Conservation (phyloP, 345 rosid genomes). For the Anacardium occidentale region DNA sequence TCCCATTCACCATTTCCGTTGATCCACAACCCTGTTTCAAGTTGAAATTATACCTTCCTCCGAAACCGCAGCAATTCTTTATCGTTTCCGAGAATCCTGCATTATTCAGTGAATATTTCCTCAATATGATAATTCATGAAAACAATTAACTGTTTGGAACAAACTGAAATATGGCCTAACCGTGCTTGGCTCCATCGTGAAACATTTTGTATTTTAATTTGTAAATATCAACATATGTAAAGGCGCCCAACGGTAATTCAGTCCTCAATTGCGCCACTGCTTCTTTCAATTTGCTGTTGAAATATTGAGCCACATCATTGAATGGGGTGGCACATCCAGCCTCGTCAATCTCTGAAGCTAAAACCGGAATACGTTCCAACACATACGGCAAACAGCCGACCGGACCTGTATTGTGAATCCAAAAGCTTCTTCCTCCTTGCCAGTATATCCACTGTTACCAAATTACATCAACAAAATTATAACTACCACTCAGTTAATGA, state of each 20-base stretch:
- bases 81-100: conserved; percentile 33
- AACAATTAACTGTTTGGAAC: too few relatives aligned
- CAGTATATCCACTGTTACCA: too few relatives aligned
- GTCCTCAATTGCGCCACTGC: conserved; percentile 41
- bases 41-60: too few relatives aligned
- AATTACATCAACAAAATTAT: too few relatives aligned
- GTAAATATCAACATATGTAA: conserved; percentile 75
- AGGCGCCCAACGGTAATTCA: conserved; percentile 41
- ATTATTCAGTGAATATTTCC: too few relatives aligned
- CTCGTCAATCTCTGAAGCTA: too few relatives aligned
- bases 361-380: conserved; percentile 45
- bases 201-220: conserved; percentile 48
- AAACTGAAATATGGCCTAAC: too few relatives aligned
- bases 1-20: too few relatives aligned
- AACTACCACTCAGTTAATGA: too few relatives aligned
- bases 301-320: conserved; percentile 60
- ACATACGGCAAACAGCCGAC: conserved; percentile 64
- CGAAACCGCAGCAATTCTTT: conserved; percentile 36
- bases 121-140: too few relatives aligned
- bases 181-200: conserved; percentile 24
- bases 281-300: conserved; percentile 49
- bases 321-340: conserved; percentile 59
- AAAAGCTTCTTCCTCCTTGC: too few relatives aligned
- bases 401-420: conserved; percentile 75
- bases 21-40: too few relatives aligned